Evolutionary conservation across 208 protist species (phyloP), one percentile per base, ranked within the genome.

Genomic region (Plasmodiophora brassicae): DNA sequence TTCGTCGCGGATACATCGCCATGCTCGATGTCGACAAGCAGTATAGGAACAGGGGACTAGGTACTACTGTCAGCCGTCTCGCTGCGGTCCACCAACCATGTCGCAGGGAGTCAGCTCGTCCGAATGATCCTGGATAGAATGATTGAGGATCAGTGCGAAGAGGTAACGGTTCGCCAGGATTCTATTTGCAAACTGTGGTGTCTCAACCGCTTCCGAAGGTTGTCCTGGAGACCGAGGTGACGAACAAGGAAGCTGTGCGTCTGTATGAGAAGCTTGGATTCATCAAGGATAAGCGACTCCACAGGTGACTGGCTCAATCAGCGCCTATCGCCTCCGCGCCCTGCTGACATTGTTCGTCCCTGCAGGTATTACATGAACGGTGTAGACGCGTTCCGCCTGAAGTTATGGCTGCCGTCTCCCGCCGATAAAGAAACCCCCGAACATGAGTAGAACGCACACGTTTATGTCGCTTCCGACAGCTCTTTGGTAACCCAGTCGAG

Each of bases 401-500:
- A 88, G 57, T 84, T 83, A 1, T 88, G 85, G 85, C 46, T 88
- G 65, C n/a, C 65, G 14, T 57, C n/a, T n/a, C n/a, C n/a, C n/a
- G n/a, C n/a, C n/a, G n/a, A n/a, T n/a, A n/a, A n/a, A n/a, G n/a
- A n/a, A n/a, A n/a, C n/a, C n/a, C n/a, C n/a, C n/a, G n/a, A n/a
- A n/a, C n/a, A n/a, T n/a, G n/a, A n/a, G n/a, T n/a, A n/a, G n/a
- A n/a, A n/a, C n/a, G n/a, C n/a, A n/a, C n/a, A n/a, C n/a, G n/a
- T n/a, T n/a, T n/a, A n/a, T n/a, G n/a, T n/a, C n/a, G n/a, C n/a
- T n/a, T n/a, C n/a, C n/a, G n/a, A n/a, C 1, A 71, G 10, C 54
- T 71, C 28, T 32, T 71, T 86, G 85, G 14, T 46, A 10, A 99
- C 92, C 97, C 97, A 99, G 85, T 98, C 95, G 0, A 99, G 91